Evolutionary conservation across 164 flowering plant species (phyloP), one percentile per base, ranked within the genome.

Genomic region (Amborella trichopoda): DNA sequence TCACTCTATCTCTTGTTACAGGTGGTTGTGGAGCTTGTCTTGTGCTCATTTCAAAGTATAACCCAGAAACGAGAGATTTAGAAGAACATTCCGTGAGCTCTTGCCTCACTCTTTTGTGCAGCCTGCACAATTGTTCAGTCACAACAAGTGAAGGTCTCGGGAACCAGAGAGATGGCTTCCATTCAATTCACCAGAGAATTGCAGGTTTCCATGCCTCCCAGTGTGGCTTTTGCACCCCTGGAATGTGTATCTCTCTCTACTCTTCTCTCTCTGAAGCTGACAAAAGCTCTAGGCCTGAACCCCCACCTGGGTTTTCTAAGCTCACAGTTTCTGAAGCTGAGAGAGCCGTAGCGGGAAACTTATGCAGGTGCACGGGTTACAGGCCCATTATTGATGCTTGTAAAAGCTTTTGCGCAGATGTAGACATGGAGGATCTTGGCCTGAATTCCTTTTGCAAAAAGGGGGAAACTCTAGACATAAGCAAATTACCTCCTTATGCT

Each of bases 1-100:
- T n/a, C n/a, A n/a, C n/a, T n/a, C n/a, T n/a, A n/a, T 37, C 41
- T 8, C 47, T 28, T 28, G 21, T 45, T 68, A 45, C 72, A 90
- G 97, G 97, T 55, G 94, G 98, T 44, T 91, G 96, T 64, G 98
- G 96, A 40, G 94, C 96, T 58, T 91, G 94, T 64, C 73, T 77
- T 28, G 98, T 91, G 49, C 65, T 83, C 38, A 54, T 83, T 26
- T 86, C 98, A 17, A 87, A 76, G 53, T 87, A 78, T 51, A 71
- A 86, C 49, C 73, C 85, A 11, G 56, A 52, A 46, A 34, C 17
- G 19, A 74, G 78, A 30, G 58, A 66, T 52, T 78, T 80, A 16
- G 89, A 83, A 65, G 77, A 74, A 44, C 72, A 64, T 42, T 59
- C 74, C 1, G 68, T 78, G 38, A 86, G 72, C 66, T 86, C 98